Base-by-base conservation (phyloP, 148 eudicot genomes). In the Cornus florida region DNA sequence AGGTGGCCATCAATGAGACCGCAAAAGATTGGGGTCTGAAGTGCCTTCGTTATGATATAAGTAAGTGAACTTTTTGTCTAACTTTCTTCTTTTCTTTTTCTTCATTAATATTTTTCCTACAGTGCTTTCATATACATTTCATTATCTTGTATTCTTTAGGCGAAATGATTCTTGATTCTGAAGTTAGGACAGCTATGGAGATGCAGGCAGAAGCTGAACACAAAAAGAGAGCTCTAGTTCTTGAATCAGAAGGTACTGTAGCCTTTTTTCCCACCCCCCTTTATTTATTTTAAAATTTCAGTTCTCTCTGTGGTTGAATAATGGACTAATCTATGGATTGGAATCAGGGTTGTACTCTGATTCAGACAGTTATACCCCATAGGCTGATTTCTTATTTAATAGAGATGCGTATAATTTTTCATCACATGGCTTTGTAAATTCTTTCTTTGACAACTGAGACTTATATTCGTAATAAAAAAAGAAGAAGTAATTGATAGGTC, bases 141-240 rank as follows among this genome's bases (percentile, higher is more conserved):
- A 48, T 46, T 72, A 57, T 70, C 64, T 60, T 50, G 70, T 76
- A n/a, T 50, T 71, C 4, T 84, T 17, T 48, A 97, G 99, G 94
- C 93, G 99, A 97, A 82, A 97, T 97, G 72, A 86, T 92, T 90
- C 99, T 98, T 77, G 98, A 98, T 56, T 88, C 83, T 20, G 97
- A 90, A 66, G 90, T 97, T 53, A 90, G 86, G 82, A 89, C 84
- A 67, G 95, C 98, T 71, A 97, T 97, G 99, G 99, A 92, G 81
- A 91, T 92, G 98, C 99, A 94, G 83, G 99, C 98, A 64, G 99
- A 97, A 88, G 99, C 99, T 12, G 99, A 97, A 76, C 91, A 98
- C 79, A 94, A 88, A 84, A 97, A 84, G 86, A 92, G 99, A 90
- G 99, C 99, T 70, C 92, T 79, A 79, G 86, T 97, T 79, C 87